These are phyloP conservation scores for Inga laurina DNA, from an alignment of 306 rosid species.

Conservation along the genomic window DNA sequence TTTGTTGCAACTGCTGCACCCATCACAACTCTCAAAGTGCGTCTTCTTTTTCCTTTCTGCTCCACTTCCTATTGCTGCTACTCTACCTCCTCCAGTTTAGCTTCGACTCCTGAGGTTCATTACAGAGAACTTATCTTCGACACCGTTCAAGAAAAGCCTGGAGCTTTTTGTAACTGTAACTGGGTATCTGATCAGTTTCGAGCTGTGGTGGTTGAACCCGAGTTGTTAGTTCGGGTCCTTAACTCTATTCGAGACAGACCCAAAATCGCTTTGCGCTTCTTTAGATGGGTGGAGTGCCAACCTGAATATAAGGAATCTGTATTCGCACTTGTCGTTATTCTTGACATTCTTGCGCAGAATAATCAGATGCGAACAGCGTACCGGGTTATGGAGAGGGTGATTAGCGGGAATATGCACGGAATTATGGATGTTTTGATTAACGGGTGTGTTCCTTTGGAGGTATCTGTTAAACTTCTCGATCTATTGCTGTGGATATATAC, in stretches of 20 bases:
- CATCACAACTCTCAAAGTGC: slow-evolving; percentile 48
- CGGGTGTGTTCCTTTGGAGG: slow-evolving; percentile 33
- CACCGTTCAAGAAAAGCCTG: slow-evolving; percentile 45
- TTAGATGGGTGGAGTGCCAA: slow-evolving; percentile 66
- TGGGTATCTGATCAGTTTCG: slow-evolving; percentile 44
- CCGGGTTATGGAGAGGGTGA: slow-evolving; percentile 59
- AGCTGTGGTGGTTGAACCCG: slow-evolving; percentile 57
- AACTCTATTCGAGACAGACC: slow-evolving; percentile 48
- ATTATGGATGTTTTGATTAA: slow-evolving; percentile 44
- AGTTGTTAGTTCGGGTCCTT: slow-evolving; percentile 55
- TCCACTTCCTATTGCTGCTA: slow-evolving; percentile 39
- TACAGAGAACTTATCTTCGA: slow-evolving; percentile 40
- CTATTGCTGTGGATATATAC: slow-evolving; percentile 54
- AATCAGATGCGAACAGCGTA: slow-evolving; percentile 55
- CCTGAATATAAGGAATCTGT: slow-evolving; percentile 50
- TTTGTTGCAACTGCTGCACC: slow-evolving; percentile 27
- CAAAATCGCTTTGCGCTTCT: slow-evolving; percentile 59
- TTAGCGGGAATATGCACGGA: slow-evolving; percentile 39
- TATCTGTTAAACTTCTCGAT: slow-evolving; percentile 59
- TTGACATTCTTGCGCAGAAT: slow-evolving; percentile 62
- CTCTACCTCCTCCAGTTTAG: slow-evolving; percentile 17
- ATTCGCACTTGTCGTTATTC: slow-evolving; percentile 48
- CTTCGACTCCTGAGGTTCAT: slow-evolving; percentile 24
- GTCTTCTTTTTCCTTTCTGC: slow-evolving; percentile 44
- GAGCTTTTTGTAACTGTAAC: slow-evolving; percentile 35